These are phyloP conservation scores for Aegle marmelos DNA, from an alignment of 345 rosid genomes.

Conservation along the genomic window DNA sequence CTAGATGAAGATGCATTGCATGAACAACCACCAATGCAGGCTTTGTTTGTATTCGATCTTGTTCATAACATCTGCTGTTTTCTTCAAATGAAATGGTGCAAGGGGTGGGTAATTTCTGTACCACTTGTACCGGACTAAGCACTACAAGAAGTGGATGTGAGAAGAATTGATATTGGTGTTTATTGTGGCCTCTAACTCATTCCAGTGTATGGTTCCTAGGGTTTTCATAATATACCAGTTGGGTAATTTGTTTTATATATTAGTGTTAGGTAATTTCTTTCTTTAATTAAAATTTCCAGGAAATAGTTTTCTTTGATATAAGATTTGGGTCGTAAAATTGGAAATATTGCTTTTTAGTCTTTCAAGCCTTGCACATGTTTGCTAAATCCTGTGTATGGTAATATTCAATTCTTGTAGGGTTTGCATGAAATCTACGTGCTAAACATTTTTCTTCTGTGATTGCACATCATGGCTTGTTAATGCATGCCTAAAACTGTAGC, in stretches of 20 bases:
- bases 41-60: neutral
- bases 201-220: neutral
- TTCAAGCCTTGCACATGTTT: neutral
- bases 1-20: neutral
- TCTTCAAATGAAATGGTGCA: neutral
- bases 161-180: neutral
- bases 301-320: neutral
- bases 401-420: neutral
- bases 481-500: neutral
- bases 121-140: neutral
- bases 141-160: neutral
- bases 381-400: neutral
- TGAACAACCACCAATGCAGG: neutral
- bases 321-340: neutral
- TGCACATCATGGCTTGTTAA: neutral
- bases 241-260: neutral
- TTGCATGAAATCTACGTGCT: neutral
- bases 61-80: neutral
- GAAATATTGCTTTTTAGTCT: neutral
- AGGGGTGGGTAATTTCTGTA: slow-evolving; percentile 1
- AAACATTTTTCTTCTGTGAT: neutral
- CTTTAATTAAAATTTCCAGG: neutral
- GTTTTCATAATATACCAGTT: neutral
- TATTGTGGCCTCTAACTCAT: neutral
- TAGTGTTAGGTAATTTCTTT: neutral